Percentiles rank a stretch among this genome's conserved stretches.
Evolutionary conservation across 2,329 filamentous ascomycete genomes (phyloP).

Genomic region (Sphaerulina populicola): DNA sequence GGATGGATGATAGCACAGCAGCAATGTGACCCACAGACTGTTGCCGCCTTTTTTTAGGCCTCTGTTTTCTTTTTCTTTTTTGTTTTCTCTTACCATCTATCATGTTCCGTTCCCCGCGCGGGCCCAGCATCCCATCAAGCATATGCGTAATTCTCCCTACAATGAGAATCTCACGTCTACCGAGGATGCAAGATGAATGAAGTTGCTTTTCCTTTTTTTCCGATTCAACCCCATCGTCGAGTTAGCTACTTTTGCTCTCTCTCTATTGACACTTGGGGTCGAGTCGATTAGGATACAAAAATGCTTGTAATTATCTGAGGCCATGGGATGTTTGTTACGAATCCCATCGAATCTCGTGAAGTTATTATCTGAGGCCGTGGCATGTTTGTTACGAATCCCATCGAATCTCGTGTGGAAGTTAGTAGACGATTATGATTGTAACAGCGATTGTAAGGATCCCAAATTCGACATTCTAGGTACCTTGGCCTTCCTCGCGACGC

Average conservation of each 20-base stretch:
- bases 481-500: too few species aligned
- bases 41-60: background rate
- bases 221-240: background rate
- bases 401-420: too few species aligned
- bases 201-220: conserved; percentile 8
- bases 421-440: too few species aligned
- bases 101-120: background rate
- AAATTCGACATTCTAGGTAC: too few species aligned
- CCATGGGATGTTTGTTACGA: background rate
- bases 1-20: background rate
- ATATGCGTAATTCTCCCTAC: conserved; percentile 15
- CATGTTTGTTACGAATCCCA: background rate
- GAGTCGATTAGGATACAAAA: conserved; percentile 3
- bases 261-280: background rate
- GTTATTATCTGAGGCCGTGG: too few species aligned
- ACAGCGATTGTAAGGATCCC: too few species aligned
- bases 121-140: conserved; percentile 13
- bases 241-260: background rate
- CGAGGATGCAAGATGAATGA: conserved; percentile 11
- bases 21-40: background rate
- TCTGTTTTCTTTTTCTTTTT: background rate
- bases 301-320: too few species aligned
- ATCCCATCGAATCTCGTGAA: too few species aligned
- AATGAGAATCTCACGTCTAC: conserved; percentile 12
- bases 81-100: background rate